Conservation (phyloP, 169 alveolate genomes). For the Eimeria zaria region DNA sequence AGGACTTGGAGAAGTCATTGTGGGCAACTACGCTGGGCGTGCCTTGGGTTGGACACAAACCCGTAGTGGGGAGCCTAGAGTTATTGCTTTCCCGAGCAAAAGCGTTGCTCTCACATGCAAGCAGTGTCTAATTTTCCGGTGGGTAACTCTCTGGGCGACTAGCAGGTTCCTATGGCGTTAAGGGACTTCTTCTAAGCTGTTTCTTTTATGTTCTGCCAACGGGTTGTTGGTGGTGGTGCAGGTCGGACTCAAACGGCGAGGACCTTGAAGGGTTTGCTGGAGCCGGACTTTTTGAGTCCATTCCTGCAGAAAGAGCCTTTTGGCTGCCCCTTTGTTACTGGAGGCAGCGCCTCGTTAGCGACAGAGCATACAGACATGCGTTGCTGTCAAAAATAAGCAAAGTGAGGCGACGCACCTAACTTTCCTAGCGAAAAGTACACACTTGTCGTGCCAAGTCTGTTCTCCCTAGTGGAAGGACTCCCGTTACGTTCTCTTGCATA, state of each 20-base stretch:
- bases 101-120: conserved; percentile 86
- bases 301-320: conserved; percentile 89
- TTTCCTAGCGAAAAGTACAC: neutral
- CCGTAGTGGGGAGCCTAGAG: conserved; percentile 86
- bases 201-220: neutral
- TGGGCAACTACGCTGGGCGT: conserved; percentile 94
- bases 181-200: neutral
- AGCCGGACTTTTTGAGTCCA: conserved; percentile 96
- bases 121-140: conserved; percentile 87
- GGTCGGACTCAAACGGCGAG: conserved; percentile 96
- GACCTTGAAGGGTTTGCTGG: conserved; percentile 97
- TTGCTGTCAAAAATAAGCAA: conserved; percentile 58
- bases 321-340: conserved; percentile 73
- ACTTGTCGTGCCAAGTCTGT: neutral
- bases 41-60: conserved; percentile 92
- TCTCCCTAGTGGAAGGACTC: too few species aligned
- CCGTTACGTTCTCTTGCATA: neutral
- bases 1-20: conserved; percentile 88
- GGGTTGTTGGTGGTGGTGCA: conserved; percentile 87
- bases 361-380: conserved; percentile 50
- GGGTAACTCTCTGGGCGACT: conserved; percentile 36
- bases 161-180: neutral
- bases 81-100: conserved; percentile 89
- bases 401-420: neutral
- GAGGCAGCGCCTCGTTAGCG: conserved; percentile 74